These are phyloP conservation scores for Delphinella strobiligena DNA, from an alignment of 2,329 filamentous ascomycete genomes.

Conservation along the genomic window DNA sequence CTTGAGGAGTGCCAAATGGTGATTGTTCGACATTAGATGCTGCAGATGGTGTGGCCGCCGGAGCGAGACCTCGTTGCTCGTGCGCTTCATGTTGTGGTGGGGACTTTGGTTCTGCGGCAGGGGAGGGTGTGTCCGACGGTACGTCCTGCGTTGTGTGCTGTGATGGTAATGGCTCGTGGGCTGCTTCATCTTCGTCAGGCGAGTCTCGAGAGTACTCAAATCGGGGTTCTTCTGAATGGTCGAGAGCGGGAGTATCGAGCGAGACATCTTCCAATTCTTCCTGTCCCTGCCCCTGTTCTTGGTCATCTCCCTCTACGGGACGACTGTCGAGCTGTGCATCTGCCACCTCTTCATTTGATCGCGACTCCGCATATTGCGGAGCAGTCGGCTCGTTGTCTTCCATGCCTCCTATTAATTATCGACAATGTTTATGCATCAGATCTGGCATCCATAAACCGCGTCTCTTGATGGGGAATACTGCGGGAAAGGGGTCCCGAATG, in stretches of 20 bases:
- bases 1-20: neutral
- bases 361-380: slow-evolving; percentile 5
- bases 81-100: neutral
- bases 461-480: too few species aligned
- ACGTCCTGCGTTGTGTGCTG: too few species aligned
- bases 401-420: slow-evolving; percentile 7
- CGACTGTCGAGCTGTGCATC: neutral
- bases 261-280: slow-evolving; percentile 5
- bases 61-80: neutral
- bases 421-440: neutral
- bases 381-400: slow-evolving; percentile 8
- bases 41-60: neutral
- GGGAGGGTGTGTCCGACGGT: too few species aligned
- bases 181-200: too few species aligned
- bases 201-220: too few species aligned
- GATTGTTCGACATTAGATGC: neutral
- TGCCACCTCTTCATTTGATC: neutral
- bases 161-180: too few species aligned
- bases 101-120: neutral
- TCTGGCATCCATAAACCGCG: neutral
- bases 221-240: neutral
- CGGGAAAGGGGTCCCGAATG: too few species aligned
- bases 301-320: too few species aligned
- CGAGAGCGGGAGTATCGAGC: slow-evolving; percentile 1
- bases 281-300: too few species aligned